Conservation (phyloP, 768 basidiomycete species). For the Naganishia onofrii region DNA sequence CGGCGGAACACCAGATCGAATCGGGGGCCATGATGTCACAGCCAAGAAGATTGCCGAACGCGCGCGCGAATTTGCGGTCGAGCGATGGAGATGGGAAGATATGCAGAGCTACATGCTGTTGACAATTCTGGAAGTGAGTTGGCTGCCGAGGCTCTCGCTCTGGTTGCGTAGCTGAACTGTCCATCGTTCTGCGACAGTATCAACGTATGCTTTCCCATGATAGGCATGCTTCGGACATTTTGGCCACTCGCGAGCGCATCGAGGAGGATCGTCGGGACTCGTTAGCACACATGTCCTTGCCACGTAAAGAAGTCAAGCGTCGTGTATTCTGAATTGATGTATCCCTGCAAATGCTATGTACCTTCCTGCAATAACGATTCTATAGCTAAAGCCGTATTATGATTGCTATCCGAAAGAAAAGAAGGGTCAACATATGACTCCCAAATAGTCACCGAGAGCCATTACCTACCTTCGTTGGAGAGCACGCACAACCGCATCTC, state of each 20-base stretch:
- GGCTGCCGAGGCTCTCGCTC: not conserved
- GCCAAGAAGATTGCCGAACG: slow-evolving; percentile 43
- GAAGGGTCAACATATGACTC: slow-evolving; percentile 9
- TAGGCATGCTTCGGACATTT: not conserved
- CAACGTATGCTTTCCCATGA: slow-evolving; percentile 7
- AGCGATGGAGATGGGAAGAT: slow-evolving; percentile 44
- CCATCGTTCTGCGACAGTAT: not conserved
- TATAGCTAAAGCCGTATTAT: slow-evolving; percentile 76
- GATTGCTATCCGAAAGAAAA: slow-evolving; percentile 54
- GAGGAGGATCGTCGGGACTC: not conserved
- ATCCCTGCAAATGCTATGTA: slow-evolving; percentile 20
- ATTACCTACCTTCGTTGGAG: slow-evolving; percentile 72
- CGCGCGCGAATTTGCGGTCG: slow-evolving; percentile 38
- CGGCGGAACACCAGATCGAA: slow-evolving; percentile 41
- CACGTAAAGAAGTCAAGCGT: not conserved
- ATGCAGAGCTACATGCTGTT: slow-evolving; percentile 48
- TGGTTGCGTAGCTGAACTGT: not conserved
- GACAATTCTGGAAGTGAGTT: slow-evolving; percentile 42
- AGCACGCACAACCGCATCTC: slow-evolving; percentile 70
- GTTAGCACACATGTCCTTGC: not conserved
- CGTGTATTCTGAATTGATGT: not conserved
- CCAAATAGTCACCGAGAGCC: not conserved
- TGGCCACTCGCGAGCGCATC: not conserved
- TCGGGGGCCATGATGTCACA: slow-evolving; percentile 37
- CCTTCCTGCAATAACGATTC: slow-evolving; percentile 64